These are phyloP conservation scores for Hypoxylon rubiginosum DNA, from an alignment of 2,329 filamentous ascomycete species.

Conservation along the genomic window DNA sequence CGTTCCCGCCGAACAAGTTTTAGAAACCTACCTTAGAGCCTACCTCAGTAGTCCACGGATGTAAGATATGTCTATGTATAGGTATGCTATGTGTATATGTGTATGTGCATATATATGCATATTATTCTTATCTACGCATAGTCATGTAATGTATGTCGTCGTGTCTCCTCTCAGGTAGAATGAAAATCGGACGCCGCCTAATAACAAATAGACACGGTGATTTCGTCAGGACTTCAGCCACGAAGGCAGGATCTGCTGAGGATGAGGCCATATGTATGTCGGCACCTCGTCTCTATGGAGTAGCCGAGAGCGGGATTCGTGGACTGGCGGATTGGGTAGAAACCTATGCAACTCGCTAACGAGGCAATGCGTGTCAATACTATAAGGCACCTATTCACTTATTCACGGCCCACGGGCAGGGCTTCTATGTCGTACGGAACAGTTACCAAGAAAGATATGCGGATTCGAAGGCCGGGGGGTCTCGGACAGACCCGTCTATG, in stretches of 20 bases:
- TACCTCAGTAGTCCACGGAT: not conserved
- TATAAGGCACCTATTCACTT: slow-evolving; percentile 10
- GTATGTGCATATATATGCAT: not conserved
- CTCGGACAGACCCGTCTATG: slow-evolving; percentile 21
- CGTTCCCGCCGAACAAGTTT: not conserved
- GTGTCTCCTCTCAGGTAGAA: slow-evolving; percentile 5
- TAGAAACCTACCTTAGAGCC: too few relatives aligned
- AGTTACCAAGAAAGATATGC: slow-evolving; percentile 17
- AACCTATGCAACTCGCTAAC: slow-evolving; percentile 6
- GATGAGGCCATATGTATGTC: slow-evolving; percentile 29
- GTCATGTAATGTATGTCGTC: not conserved
- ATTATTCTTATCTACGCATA: not conserved
- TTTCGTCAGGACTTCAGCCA: slow-evolving; percentile 29
- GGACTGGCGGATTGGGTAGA: slow-evolving; percentile 18
- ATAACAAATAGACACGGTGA: slow-evolving; percentile 28
- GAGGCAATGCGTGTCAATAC: slow-evolving; percentile 28
- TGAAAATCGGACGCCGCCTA: slow-evolving; percentile 23
- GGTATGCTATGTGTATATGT: slow-evolving; percentile 4
- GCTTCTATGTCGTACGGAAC: slow-evolving; percentile 28
- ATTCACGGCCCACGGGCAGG: not conserved
- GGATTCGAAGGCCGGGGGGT: slow-evolving; percentile 23
- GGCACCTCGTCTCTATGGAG: slow-evolving; percentile 22
- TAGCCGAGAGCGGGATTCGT: slow-evolving; percentile 26
- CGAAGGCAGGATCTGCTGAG: slow-evolving; percentile 30
- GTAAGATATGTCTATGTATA: not conserved